Evolutionary conservation across 2,329 filamentous ascomycete species (phyloP).

Genomic region (Elsinoe fawcettii): DNA sequence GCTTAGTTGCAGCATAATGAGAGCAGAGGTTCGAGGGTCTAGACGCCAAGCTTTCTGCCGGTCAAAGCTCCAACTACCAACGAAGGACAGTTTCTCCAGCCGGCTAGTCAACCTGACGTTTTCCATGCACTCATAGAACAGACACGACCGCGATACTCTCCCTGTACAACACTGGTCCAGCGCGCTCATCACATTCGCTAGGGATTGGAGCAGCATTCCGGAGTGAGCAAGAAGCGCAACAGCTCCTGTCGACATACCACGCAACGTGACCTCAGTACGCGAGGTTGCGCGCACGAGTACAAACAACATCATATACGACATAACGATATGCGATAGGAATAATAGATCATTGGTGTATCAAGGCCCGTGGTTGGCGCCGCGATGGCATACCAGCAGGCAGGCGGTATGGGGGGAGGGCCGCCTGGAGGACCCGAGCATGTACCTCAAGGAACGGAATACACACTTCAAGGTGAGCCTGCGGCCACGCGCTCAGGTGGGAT

Average conservation of each 20-base stretch:
- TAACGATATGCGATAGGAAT: conserved; percentile 11
- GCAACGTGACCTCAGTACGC: background rate
- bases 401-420: conserved; percentile 52
- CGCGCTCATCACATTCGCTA: too few relatives aligned
- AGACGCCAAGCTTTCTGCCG: background rate
- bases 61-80: background rate
- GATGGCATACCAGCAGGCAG: conserved; percentile 66
- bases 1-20: background rate
- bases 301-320: background rate
- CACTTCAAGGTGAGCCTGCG: conserved; percentile 54
- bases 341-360: background rate
- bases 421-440: conserved; percentile 42
- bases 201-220: too few relatives aligned
- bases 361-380: conserved; percentile 21
- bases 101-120: background rate
- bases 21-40: background rate
- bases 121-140: background rate
- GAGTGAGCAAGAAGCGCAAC: background rate
- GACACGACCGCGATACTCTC: background rate
- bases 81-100: background rate
- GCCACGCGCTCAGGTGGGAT: background rate
- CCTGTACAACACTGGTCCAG: background rate
- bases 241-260: background rate
- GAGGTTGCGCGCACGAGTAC: background rate
- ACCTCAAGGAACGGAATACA: conserved; percentile 61